These are phyloP conservation scores for Emericellopsis cladophorae DNA, from an alignment of 2,329 filamentous ascomycete genomes.

Conservation along the genomic window DNA sequence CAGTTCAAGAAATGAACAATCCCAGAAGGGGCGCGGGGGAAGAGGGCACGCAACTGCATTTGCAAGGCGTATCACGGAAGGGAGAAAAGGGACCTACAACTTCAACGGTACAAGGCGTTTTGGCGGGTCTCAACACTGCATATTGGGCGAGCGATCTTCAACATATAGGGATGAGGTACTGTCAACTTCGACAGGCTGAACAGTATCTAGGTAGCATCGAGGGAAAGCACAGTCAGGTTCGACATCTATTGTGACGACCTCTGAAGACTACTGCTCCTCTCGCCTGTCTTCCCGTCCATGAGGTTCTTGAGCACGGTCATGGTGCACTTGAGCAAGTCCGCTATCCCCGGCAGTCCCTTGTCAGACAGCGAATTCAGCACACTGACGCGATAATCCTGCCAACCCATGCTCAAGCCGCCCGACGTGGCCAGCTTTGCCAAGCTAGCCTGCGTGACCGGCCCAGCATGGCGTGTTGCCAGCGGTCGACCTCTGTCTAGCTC, in stretches of 20 bases:
- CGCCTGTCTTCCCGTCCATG: conserved; percentile 14
- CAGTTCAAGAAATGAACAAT: no score
- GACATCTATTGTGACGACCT: no score
- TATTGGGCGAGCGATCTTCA: background rate
- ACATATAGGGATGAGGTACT: background rate
- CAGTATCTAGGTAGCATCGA: no score
- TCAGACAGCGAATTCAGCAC: conserved; percentile 56
- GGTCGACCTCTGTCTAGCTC: conserved; percentile 24
- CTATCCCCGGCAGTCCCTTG: conserved; percentile 52
- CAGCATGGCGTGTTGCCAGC: conserved; percentile 41
- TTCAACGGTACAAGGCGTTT: conserved; percentile 12
- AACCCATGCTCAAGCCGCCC: conserved; percentile 54
- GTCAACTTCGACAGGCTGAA: no score
- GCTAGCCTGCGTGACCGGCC: conserved; percentile 58
- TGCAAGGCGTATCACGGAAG: conserved; percentile 8
- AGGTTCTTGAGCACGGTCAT: conserved; percentile 60
- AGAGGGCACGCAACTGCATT: conserved; percentile 19
- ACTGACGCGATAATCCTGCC: conserved; percentile 64
- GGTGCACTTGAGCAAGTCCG: conserved; percentile 64
- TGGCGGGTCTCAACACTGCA: conserved; percentile 19
- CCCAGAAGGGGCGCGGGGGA: background rate
- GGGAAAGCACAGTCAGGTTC: no score
- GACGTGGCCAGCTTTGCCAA: conserved; percentile 48
- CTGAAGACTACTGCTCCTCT: conserved; percentile 1
- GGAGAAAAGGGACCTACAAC: conserved; percentile 4